Percentiles rank a stretch among this genome's conserved stretches.
Conservation (phyloP, 208 protist species). For the Leishmania arabica region DNA sequence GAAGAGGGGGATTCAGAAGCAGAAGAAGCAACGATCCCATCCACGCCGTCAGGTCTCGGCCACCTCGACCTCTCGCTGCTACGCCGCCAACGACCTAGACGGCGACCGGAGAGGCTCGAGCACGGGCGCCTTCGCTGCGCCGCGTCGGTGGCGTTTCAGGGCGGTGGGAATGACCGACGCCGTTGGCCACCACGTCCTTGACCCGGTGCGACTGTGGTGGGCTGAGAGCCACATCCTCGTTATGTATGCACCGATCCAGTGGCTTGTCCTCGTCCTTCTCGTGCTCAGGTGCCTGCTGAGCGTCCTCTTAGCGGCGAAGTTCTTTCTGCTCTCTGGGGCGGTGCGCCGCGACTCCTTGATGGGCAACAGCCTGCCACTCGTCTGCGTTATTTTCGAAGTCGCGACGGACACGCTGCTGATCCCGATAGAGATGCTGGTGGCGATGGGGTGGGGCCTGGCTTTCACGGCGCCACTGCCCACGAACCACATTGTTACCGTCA, state of each 20-base stretch:
- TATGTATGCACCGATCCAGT: constrained; percentile 62
- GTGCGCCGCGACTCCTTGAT: neutral
- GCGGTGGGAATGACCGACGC: neutral
- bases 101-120: neutral
- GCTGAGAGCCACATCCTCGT: constrained; percentile 35
- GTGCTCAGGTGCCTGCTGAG: constrained; percentile 39
- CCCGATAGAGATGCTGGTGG: constrained; percentile 51
- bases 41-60: neutral
- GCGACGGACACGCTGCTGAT: constrained; percentile 32
- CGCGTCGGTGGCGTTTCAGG: neutral
- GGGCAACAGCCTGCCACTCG: constrained; percentile 15
- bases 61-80: neutral
- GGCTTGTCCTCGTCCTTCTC: constrained; percentile 42
- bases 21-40: neutral
- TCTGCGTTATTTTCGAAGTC: constrained; percentile 34
- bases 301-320: constrained; percentile 37
- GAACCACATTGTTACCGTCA: constrained; percentile 34
- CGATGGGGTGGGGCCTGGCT: constrained; percentile 66
- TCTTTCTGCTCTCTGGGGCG: constrained; percentile 18
- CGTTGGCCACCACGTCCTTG: neutral
- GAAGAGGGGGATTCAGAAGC: neutral
- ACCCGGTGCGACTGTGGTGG: constrained; percentile 25
- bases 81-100: neutral
- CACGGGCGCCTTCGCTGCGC: neutral
- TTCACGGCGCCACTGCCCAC: constrained; percentile 37